phyloP scores from a whole-genome alignment of 257 asterid genomes.

The Nicotiana obtusifolia region DNA sequence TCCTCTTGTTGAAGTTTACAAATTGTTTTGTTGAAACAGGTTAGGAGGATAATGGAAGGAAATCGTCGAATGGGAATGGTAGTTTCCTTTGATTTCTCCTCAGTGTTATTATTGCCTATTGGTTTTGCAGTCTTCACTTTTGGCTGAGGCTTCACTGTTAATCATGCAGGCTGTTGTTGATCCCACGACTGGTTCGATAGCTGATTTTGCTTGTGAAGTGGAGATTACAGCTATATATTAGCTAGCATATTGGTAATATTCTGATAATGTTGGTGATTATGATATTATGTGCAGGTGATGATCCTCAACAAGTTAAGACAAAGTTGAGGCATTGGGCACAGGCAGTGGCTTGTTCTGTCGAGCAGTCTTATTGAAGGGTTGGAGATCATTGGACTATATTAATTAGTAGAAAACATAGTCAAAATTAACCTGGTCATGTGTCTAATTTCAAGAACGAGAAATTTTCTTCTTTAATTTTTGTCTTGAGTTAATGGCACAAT shows the following conservation, averaged over 20 bases:
- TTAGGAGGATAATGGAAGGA: slow-evolving; percentile 98
- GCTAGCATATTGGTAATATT: too few species aligned
- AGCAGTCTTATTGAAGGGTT: slow-evolving; percentile 36
- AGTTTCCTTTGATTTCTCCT: slow-evolving; percentile 4
- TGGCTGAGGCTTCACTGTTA: slow-evolving; percentile 18
- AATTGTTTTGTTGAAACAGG: slow-evolving; percentile 41
- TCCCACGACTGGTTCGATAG: slow-evolving; percentile 63
- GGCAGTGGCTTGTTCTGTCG: slow-evolving; percentile 68
- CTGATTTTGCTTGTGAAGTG: slow-evolving; percentile 96
- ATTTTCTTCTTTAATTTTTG: not conserved
- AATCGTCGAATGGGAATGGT: slow-evolving; percentile 99
- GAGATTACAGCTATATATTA: slow-evolving; percentile 23
- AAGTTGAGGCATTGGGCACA: slow-evolving; percentile 78
- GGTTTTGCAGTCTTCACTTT: slow-evolving; percentile 15
- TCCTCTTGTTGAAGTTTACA: not conserved
- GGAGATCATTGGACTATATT: not conserved
- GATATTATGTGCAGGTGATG: slow-evolving; percentile 37
- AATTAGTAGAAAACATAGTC: not conserved
- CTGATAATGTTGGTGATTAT: not conserved
- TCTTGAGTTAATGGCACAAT: not conserved
- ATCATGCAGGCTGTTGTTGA: slow-evolving; percentile 62
- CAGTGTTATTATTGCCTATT: not conserved
- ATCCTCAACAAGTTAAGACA: slow-evolving; percentile 56
- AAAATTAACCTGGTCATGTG: not conserved
- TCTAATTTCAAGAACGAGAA: not conserved